A percentile compares a stretch with the other conserved stretches of the same genome.
phyloP scores from a whole-genome alignment of 495 filamentous ascomycete genomes.

The Xylaria curta region DNA sequence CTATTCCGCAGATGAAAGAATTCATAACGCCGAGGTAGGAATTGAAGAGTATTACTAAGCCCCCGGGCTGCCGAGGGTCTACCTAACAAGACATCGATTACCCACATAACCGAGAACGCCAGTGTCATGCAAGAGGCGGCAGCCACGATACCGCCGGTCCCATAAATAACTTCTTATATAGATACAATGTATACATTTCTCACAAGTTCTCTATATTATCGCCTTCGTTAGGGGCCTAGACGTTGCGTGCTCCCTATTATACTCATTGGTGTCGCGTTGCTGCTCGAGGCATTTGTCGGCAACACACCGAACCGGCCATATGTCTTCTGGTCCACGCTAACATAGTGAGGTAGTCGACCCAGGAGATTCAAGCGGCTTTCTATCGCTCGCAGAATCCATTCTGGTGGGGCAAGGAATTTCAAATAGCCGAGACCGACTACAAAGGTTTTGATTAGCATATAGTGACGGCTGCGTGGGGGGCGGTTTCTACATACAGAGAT shows the following conservation, averaged over 20 bases:
- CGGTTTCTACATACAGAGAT: constrained; percentile 69
- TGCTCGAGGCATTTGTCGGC: constrained; percentile 60
- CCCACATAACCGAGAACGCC: constrained; percentile 17
- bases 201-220: not conserved
- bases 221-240: constrained; percentile 59
- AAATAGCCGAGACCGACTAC: constrained; percentile 83
- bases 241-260: constrained; percentile 68
- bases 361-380: constrained; percentile 85
- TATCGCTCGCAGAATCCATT: constrained; percentile 79
- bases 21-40: constrained; percentile 11
- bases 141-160: not conserved
- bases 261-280: constrained; percentile 59
- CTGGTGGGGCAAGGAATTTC: constrained; percentile 82
- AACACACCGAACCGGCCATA: constrained; percentile 92
- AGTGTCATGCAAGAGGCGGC: constrained; percentile 12
- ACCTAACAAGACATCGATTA: constrained; percentile 12
- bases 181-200: constrained; percentile 20
- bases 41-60: not conserved
- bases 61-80: not conserved
- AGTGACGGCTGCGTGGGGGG: constrained; percentile 21
- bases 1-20: not conserved
- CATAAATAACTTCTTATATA: constrained; percentile 14
- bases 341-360: constrained; percentile 82
- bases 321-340: constrained; percentile 94
- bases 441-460: constrained; percentile 17